phyloP scores from a whole-genome alignment of 2,329 filamentous ascomycete genomes.

The Monosporascus sp. region DNA sequence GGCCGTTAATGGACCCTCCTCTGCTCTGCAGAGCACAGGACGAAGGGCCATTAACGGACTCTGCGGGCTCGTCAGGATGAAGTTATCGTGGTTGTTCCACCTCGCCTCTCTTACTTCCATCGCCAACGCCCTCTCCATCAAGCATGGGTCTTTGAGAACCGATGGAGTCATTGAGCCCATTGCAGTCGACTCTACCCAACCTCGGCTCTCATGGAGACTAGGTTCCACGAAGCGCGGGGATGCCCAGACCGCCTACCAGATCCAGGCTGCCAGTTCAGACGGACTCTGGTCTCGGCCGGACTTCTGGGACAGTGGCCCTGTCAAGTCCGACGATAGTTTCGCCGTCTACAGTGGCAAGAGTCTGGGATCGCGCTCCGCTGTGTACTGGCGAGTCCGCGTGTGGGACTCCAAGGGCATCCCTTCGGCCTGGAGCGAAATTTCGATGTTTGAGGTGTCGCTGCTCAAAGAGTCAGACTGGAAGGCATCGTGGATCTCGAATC shows the following conservation, averaged over 20 bases:
- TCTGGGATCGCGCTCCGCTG: conserved; percentile 1
- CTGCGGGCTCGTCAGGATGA: neutral
- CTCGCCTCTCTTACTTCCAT: neutral
- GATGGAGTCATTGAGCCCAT: neutral
- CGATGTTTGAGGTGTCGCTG: conserved; percentile 3
- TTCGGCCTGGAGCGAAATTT: conserved; percentile 3
- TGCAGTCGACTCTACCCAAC: neutral
- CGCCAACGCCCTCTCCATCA: neutral
- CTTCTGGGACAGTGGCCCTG: conserved; percentile 5
- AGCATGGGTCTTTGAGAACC: neutral
- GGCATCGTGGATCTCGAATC: conserved; percentile 7
- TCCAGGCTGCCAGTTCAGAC: neutral
- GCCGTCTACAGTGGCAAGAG: conserved; percentile 1
- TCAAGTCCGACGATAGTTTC: neutral
- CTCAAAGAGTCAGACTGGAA: conserved; percentile 4
- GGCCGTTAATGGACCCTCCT: too few species aligned
- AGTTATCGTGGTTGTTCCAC: neutral
- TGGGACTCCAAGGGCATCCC: conserved; percentile 2
- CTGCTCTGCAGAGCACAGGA: too few species aligned
- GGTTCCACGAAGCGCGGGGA: neutral
- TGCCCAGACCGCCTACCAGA: neutral
- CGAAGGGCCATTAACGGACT: too few species aligned
- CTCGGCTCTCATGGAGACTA: neutral
- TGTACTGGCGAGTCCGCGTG: conserved; percentile 7
- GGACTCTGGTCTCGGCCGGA: neutral